A percentile compares a stretch with the other conserved stretches of the same genome.
phyloP scores from a whole-genome alignment of 2,329 filamentous ascomycete species.

The Xenoacremonium recifei region DNA sequence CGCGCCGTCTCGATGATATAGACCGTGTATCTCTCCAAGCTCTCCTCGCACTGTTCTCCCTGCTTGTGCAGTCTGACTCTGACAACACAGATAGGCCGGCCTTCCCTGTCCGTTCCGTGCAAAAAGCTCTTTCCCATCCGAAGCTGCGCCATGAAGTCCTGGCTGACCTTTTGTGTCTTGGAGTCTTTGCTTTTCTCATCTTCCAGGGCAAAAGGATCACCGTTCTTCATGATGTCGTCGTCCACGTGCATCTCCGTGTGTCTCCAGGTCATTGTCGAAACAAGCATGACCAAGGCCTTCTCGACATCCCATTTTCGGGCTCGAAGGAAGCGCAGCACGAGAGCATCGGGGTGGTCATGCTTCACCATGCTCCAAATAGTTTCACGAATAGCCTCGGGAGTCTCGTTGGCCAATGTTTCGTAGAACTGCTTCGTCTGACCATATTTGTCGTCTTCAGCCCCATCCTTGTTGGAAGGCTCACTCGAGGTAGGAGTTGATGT shows the following conservation, averaged over 20 bases:
- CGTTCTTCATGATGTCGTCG: constrained; percentile 77
- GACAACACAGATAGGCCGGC: constrained; percentile 84
- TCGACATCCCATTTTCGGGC: constrained; percentile 97
- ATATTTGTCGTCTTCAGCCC: constrained; percentile 80
- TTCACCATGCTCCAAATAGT: constrained; percentile 95
- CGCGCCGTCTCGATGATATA: constrained; percentile 94
- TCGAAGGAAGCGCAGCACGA: constrained; percentile 78
- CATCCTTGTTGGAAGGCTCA: constrained; percentile 33
- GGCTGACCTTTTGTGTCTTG: constrained; percentile 61
- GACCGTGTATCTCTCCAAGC: constrained; percentile 85
- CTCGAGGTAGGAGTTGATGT: constrained; percentile 35
- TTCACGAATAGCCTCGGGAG: constrained; percentile 73
- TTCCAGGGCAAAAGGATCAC: constrained; percentile 66
- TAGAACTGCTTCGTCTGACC: constrained; percentile 85
- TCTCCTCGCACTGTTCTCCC: constrained; percentile 78
- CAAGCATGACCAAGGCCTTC: constrained; percentile 88
- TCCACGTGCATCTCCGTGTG: constrained; percentile 82
- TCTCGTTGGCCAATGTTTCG: constrained; percentile 72
- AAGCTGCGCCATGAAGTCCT: constrained; percentile 80
- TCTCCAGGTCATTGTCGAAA: constrained; percentile 93
- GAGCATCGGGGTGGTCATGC: constrained; percentile 86
- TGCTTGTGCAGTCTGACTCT: constrained; percentile 78
- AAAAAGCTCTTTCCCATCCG: constrained; percentile 91
- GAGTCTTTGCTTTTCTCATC: constrained; percentile 58
- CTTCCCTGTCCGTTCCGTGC: constrained; percentile 81